Base-by-base conservation (phyloP, 371 early-diverging fungal genomes). In the Mucor circinelloides region DNA sequence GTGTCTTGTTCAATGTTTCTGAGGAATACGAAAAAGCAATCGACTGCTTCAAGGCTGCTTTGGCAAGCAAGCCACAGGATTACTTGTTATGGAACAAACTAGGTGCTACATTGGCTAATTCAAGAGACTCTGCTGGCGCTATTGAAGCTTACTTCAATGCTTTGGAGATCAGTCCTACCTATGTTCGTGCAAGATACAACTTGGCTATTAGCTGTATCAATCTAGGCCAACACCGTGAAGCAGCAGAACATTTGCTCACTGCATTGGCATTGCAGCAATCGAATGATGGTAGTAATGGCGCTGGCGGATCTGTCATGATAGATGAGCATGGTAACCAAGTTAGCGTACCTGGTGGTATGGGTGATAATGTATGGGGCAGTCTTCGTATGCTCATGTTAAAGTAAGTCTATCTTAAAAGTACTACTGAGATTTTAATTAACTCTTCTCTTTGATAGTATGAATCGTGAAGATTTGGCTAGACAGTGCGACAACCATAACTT, bases 161-260 rank as follows among this genome's bases (percentile, higher is more conserved):
- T 1, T 82, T 98, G 28, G 89, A 93, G 67, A 82, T 98, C 64
- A 95, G 95, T 60, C 98, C 98, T 1, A 84, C 88, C 27, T 97
- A 89, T 80, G 89, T 97, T 23, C 89, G 98, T n/a, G 98, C 94
- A 8, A 84, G 95, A 34, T 97, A 95, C 82, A 98, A 98, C 74
- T 78, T 97, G 34, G 94, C 94, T n/a, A 88, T 98, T 40, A 88
- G 91, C 28, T 94, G 94, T 73, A 91, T 96, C 44, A 94, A 95
- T 72, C 65, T 96, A 48, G 92, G 91, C 4, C 87, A 91, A 63
- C 91, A 95, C 65, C 75, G 83, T 13, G 97, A 97, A 73, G 96
- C 97, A 0, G 95, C 93, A 4, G 95, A 94, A 63, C 94, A 98
- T 76, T 75, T 97, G 19, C 77, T 97, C 50, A 87, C 87, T 3